Evolutionary conservation across 192 early-diverging fungal genomes (phyloP).

Genomic region (Hyaloraphidium curvatum): DNA sequence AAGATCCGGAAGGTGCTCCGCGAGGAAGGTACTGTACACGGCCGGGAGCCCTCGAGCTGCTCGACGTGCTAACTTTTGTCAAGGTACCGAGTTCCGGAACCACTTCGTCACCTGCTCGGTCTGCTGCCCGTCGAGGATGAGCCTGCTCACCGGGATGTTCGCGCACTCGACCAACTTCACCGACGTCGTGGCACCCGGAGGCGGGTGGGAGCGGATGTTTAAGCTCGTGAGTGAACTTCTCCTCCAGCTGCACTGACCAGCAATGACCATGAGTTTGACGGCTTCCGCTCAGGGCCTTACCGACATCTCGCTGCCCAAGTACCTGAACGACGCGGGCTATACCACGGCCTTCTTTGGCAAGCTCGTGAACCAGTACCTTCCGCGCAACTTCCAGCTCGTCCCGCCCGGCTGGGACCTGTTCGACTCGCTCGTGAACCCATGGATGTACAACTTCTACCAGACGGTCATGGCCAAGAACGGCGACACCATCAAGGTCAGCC

Average conservation of each 20-base stretch:
- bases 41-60: too few species aligned
- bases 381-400: constrained; percentile 16
- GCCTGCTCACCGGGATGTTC: constrained; percentile 34
- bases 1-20: constrained; percentile 33
- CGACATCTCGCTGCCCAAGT: constrained; percentile 24
- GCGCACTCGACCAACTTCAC: constrained; percentile 37
- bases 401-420: constrained; percentile 20
- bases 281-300: constrained; percentile 16
- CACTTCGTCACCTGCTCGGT: constrained; percentile 39
- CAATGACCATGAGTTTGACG: constrained; percentile 18
- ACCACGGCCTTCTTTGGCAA: constrained; percentile 44
- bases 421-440: constrained; percentile 27
- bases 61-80: too few species aligned
- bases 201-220: too few species aligned
- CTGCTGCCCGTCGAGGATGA: constrained; percentile 41
- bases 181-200: too few species aligned
- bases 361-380: constrained; percentile 35
- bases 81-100: constrained; percentile 35
- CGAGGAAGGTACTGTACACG: too few species aligned
- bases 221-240: too few species aligned
- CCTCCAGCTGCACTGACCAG: too few species aligned
- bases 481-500: too few species aligned
- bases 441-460: constrained; percentile 30
- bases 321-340: constrained; percentile 33
- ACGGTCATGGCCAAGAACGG: constrained; percentile 38